Evolutionary conservation across 257 asterid species (phyloP), one percentile per base, ranked within the genome.

Genomic region (Vinca minor): DNA sequence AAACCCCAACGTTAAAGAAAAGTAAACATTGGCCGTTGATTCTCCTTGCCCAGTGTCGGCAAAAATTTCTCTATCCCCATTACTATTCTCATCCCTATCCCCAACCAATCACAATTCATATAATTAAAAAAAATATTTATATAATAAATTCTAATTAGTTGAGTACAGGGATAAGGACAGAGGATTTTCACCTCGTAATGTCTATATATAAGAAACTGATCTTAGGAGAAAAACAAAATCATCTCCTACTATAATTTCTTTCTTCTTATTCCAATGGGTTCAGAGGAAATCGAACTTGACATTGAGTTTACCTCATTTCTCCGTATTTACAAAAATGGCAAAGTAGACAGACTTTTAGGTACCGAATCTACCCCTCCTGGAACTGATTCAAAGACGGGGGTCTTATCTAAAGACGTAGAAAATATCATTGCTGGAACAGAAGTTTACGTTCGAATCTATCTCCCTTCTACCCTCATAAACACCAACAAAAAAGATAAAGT

Each of bases 361-460:
- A 70, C 65, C 1, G 77, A 67, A 7, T 28, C 59, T 20, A 21
- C 47, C 23, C 85, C 87, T 1, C 60, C 81, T 0, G 78, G 77
- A 35, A 57, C 48, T 0, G 81, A 82, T 68, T 78, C 83, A 6
- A 23, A 23, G 39, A 74, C 80, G 36, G 75, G 77, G 4, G 81
- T 79, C 39, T 21, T 62, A 12, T 82, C 83, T 3, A 82, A 77
- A 68, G 87, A 82, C 52, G 67, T 70, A 4, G 9, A 72, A 15
- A 71, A 74, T 17, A 70, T 76, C 62, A 15, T 46, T 6, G 77
- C 82, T 12, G 78, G 28, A 15, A 67, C 83, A 20, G 78, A 71
- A 62, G 80, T 82, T 5, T 82, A 78, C 23, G 80, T 68, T 14
- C 71, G 85, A 63, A 63, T 79, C 42, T 82, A 68, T 52, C 74